phyloP scores from a whole-genome alignment of 768 basidiomycete species.

The Sarcodon sp. region DNA sequence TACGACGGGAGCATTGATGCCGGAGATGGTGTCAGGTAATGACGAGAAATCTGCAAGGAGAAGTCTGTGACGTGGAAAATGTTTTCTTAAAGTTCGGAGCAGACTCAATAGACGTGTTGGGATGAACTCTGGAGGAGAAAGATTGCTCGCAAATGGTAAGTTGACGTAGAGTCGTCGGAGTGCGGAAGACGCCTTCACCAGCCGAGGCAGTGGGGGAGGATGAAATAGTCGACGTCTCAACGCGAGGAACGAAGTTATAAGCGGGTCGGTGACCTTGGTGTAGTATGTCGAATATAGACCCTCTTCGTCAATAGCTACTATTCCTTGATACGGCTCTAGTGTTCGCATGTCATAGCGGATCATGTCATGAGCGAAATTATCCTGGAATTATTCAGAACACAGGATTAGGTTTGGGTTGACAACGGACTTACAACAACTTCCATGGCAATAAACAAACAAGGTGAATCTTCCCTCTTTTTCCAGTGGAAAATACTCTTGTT shows the following conservation, averaged over 20 bases:
- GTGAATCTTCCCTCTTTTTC: constrained; percentile 59
- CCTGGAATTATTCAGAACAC: constrained; percentile 27
- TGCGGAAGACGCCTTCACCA: constrained; percentile 37
- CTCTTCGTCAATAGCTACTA: constrained; percentile 63
- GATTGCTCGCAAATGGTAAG: constrained; percentile 85
- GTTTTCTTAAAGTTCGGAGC: constrained; percentile 63
- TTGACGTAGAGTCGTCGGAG: constrained; percentile 53
- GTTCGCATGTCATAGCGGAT: constrained; percentile 80
- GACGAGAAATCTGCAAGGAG: constrained; percentile 88
- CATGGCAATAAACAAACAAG: constrained; percentile 89
- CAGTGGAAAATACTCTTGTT: constrained; percentile 84
- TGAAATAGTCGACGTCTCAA: constrained; percentile 50
- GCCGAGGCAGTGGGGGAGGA: constrained; percentile 39
- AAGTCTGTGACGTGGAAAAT: constrained; percentile 90
- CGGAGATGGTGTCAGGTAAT: constrained; percentile 76
- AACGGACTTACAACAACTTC: constrained; percentile 75
- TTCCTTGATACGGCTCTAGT: constrained; percentile 70
- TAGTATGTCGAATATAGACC: constrained; percentile 84
- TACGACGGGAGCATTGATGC: constrained; percentile 77
- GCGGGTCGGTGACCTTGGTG: constrained; percentile 72
- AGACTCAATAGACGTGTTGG: constrained; percentile 86
- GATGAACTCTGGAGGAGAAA: constrained; percentile 79
- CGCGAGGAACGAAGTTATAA: constrained; percentile 66
- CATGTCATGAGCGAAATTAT: constrained; percentile 95
- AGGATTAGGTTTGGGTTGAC: neutral